Evolutionary conservation across 371 early-diverging fungal species (phyloP).

Genomic region (Ordospora pajunii): DNA sequence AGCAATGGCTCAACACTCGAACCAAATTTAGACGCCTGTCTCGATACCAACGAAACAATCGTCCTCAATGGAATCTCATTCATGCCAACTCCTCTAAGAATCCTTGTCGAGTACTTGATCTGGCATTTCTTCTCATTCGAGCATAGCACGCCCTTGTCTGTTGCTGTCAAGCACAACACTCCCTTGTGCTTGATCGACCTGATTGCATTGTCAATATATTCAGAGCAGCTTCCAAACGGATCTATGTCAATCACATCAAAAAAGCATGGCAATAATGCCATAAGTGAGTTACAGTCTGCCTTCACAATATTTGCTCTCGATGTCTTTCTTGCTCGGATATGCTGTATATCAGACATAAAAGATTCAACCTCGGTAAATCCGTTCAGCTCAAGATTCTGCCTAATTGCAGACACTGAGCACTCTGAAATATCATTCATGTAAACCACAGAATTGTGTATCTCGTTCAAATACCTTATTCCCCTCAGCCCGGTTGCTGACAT

Average conservation of each 20-base stretch:
- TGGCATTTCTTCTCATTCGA: slow-evolving; percentile 68
- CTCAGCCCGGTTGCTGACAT: slow-evolving; percentile 93
- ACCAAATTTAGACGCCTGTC: slow-evolving; percentile 75
- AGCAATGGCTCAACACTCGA: slow-evolving; percentile 77
- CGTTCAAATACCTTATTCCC: slow-evolving; percentile 90
- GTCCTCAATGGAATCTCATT: slow-evolving; percentile 65
- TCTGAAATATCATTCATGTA: slow-evolving; percentile 81
- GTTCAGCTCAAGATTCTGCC: slow-evolving; percentile 75
- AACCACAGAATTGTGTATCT: slow-evolving; percentile 72
- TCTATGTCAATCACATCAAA: slow-evolving; percentile 67
- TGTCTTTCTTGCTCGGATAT: not conserved
- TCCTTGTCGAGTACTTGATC: slow-evolving; percentile 69
- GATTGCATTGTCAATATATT: slow-evolving; percentile 88
- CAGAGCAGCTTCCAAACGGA: slow-evolving; percentile 93
- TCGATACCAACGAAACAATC: slow-evolving; percentile 72
- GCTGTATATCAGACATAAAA: slow-evolving; percentile 24
- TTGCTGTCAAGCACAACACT: slow-evolving; percentile 91
- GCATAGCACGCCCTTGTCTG: slow-evolving; percentile 90
- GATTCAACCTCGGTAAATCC: slow-evolving; percentile 67
- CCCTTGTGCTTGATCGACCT: slow-evolving; percentile 82
- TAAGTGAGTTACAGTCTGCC: slow-evolving; percentile 58
- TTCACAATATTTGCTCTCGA: slow-evolving; percentile 41
- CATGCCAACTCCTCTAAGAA: slow-evolving; percentile 39
- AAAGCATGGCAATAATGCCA: slow-evolving; percentile 40
- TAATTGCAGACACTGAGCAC: slow-evolving; percentile 79